Conservation (phyloP, 2,329 filamentous ascomycete species). For the Neonectria punicea region DNA sequence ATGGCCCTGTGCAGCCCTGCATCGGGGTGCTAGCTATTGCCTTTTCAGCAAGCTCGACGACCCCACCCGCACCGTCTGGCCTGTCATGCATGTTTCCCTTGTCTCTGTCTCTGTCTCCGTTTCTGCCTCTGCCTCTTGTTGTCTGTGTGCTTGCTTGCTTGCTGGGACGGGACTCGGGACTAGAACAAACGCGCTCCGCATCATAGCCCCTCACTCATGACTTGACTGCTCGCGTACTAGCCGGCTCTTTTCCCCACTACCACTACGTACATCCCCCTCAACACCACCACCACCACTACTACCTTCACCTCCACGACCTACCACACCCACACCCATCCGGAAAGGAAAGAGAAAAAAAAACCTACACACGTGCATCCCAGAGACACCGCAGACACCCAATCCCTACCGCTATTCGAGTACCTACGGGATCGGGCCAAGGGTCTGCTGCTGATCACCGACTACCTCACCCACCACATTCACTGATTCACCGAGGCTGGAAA, state of each 20-base stretch:
- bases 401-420: not conserved
- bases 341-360: constrained; percentile 9
- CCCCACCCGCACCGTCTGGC: constrained; percentile 9
- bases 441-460: constrained; percentile 3
- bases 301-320: not conserved
- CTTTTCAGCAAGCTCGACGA: constrained; percentile 15
- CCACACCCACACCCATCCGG: constrained; percentile 6
- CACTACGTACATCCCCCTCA: constrained; percentile 26
- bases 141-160: constrained; percentile 3
- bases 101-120: not conserved
- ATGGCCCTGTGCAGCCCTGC: constrained; percentile 17
- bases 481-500: not conserved
- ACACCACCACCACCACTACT: constrained; percentile 28
- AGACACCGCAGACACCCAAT: constrained; percentile 3
- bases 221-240: constrained; percentile 40
- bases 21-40: constrained; percentile 8
- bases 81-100: not conserved
- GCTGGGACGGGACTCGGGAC: constrained; percentile 8
- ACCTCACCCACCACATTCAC: not conserved
- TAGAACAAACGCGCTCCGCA: constrained; percentile 31
- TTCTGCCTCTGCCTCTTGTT: not conserved
- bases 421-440: not conserved
- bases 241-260: constrained; percentile 28
- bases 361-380: not conserved
- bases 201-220: constrained; percentile 42